Conservation (phyloP, 306 rosid species). For the Clitoria ternatea region DNA sequence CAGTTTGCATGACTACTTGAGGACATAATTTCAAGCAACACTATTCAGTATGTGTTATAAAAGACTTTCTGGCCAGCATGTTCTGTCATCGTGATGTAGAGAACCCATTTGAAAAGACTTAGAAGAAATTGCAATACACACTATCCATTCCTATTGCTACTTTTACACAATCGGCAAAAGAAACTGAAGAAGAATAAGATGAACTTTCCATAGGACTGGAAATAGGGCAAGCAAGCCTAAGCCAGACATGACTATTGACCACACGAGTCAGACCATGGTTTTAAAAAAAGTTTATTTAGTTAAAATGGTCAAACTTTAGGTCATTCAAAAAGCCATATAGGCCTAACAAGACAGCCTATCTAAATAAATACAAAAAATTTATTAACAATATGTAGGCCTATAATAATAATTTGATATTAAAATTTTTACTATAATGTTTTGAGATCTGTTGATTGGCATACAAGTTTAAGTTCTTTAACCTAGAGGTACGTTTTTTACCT, state of each 20-base stretch:
- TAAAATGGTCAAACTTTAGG: neutral
- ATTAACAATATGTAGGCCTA: too few species aligned
- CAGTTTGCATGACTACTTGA: conserved; percentile 12
- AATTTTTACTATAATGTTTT: neutral
- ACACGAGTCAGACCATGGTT: neutral
- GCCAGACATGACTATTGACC: neutral
- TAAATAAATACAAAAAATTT: neutral
- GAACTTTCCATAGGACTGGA: neutral
- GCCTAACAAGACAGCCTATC: neutral
- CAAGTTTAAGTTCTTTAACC: neutral
- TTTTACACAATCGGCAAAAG: conserved; percentile 3
- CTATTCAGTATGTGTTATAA: neutral
- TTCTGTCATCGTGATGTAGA: conserved; percentile 7
- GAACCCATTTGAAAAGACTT: neutral
- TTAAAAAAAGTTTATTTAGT: neutral
- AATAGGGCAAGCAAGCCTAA: neutral
- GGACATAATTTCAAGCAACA: conserved; percentile 15
- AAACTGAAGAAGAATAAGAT: neutral
- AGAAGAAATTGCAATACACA: neutral
- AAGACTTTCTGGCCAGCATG: conserved; percentile 13
- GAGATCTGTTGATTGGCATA: neutral
- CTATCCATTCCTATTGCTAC: neutral
- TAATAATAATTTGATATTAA: neutral
- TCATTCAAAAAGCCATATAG: neutral
- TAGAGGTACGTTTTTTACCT: neutral